Percentiles rank a stretch among this genome's conserved stretches.
Conservation (phyloP, 2,329 filamentous ascomycete genomes). For the Aspergillus sclerotialis region DNA sequence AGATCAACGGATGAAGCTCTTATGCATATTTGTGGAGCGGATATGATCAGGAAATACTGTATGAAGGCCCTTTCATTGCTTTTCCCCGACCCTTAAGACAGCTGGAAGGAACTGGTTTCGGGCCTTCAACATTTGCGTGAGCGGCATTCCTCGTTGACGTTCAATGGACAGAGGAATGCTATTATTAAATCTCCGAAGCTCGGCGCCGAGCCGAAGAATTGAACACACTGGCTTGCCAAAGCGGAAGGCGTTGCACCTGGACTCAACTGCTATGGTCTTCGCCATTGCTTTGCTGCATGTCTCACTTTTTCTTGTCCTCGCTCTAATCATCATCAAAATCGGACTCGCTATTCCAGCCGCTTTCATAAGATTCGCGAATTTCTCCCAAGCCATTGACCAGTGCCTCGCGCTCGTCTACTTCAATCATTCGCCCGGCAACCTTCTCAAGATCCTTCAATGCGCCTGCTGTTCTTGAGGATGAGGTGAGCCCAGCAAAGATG, state of each 20-base stretch:
- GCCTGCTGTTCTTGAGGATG: slow-evolving; percentile 65
- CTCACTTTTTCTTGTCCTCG: slow-evolving; percentile 2
- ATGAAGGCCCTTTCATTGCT: too few species aligned
- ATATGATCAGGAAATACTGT: too few species aligned
- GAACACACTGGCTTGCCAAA: background rate
- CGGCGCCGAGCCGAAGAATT: background rate
- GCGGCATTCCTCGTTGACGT: background rate
- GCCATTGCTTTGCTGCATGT: too few species aligned
- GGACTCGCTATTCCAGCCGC: slow-evolving; percentile 71
- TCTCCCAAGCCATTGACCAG: slow-evolving; percentile 75
- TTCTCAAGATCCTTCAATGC: slow-evolving; percentile 60
- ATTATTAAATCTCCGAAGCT: background rate
- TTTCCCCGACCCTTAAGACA: too few species aligned
- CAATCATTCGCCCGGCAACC: slow-evolving; percentile 55
- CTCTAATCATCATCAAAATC: slow-evolving; percentile 37
- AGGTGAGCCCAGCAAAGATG: slow-evolving; percentile 56
- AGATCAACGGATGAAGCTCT: too few species aligned
- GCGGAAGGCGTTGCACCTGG: too few species aligned
- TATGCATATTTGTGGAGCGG: too few species aligned
- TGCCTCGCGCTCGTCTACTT: slow-evolving; percentile 72
- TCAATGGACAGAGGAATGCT: background rate
- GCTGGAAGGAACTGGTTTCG: too few species aligned
- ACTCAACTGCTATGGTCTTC: too few species aligned
- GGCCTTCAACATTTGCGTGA: too few species aligned
- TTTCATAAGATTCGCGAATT: slow-evolving; percentile 80